Percentiles rank a stretch among this genome's conserved stretches.
phyloP scores from a whole-genome alignment of 306 rosid genomes.

The Oemleria cerasiformis region DNA sequence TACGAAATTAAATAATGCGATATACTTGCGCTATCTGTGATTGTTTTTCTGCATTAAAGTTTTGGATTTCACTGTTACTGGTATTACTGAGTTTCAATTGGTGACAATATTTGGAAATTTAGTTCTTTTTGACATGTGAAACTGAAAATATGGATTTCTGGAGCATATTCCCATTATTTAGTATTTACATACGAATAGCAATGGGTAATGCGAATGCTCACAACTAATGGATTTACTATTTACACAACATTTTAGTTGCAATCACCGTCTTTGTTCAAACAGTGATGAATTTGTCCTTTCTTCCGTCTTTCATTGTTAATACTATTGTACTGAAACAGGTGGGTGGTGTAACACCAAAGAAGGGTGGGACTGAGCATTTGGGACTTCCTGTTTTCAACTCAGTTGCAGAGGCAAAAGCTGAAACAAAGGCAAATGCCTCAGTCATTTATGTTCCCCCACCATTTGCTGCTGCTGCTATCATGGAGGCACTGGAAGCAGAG shows the following conservation, averaged over 20 bases:
- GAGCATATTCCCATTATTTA: neutral
- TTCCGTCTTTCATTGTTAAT: neutral
- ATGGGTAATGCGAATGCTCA: neutral
- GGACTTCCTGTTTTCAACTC: slow-evolving; percentile 98
- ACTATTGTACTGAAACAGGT: slow-evolving; percentile 41
- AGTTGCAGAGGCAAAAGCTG: slow-evolving; percentile 94
- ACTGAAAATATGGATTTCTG: neutral
- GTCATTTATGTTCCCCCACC: slow-evolving; percentile 98
- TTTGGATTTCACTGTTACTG: neutral
- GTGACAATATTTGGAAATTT: neutral
- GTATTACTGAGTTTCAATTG: neutral
- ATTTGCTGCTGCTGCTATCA: slow-evolving; percentile 89
- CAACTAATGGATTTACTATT: neutral
- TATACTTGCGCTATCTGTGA: neutral
- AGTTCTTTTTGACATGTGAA: neutral
- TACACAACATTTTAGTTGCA: neutral
- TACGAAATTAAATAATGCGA: neutral
- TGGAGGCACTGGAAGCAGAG: slow-evolving; percentile 94
- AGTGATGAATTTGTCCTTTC: neutral
- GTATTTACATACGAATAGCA: neutral
- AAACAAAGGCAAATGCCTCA: slow-evolving; percentile 90
- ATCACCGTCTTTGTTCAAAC: neutral
- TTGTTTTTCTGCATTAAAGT: neutral
- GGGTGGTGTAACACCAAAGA: slow-evolving; percentile 98
- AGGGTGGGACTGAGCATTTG: slow-evolving; percentile 92